phyloP scores from a whole-genome alignment of 2,329 filamentous ascomycete species.

The Fusarium xylarioides region DNA sequence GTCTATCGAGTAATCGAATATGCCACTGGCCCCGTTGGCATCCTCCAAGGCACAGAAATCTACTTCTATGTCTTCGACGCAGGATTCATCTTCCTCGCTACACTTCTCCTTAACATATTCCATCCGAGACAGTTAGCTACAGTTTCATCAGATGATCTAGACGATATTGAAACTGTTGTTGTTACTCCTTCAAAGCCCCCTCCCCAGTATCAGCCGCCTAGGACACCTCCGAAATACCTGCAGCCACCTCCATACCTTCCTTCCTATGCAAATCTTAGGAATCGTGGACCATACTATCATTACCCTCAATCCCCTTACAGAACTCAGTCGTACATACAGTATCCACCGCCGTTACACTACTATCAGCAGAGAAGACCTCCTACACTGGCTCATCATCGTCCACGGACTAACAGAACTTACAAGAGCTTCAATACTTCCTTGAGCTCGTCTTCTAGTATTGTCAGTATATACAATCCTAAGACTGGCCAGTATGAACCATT shows the following conservation, averaged over 20 bases:
- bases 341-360: conserved; percentile 2
- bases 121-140: conserved; percentile 15
- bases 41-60: conserved; percentile 45
- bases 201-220: background rate
- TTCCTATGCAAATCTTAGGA: conserved; percentile 2
- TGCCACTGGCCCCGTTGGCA: conserved; percentile 43
- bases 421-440: conserved; percentile 13
- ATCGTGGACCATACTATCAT: background rate
- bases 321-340: conserved; percentile 6
- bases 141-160: background rate
- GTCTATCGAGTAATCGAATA: conserved; percentile 55
- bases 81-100: conserved; percentile 41
- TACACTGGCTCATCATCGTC: background rate
- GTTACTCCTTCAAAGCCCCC: background rate
- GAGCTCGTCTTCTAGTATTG: conserved; percentile 8
- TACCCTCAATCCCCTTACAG: background rate
- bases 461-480: conserved; percentile 15
- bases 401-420: conserved; percentile 13
- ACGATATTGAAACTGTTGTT: background rate
- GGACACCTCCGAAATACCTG: background rate
- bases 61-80: conserved; percentile 50
- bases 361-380: conserved; percentile 14
- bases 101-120: conserved; percentile 25
- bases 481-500: conserved; percentile 17
- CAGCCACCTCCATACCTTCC: conserved; percentile 1